A percentile compares a stretch with the other conserved stretches of the same genome.
Conservation (phyloP, 1,139 yeast genomes). For the Candida tunisiensis region DNA sequence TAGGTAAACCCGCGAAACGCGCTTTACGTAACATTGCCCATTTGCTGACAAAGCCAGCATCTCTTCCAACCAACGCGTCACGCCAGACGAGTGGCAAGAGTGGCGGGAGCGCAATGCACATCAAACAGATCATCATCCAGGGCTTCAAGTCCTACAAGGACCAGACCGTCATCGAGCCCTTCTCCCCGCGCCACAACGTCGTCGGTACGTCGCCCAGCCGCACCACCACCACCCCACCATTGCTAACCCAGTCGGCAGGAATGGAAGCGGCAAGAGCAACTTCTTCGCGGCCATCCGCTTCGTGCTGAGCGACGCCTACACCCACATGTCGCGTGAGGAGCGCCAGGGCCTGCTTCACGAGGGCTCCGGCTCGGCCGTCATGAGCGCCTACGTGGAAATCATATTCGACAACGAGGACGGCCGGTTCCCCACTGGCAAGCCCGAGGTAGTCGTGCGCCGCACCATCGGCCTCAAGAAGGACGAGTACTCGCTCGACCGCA, state of each 20-base stretch:
- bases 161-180: conserved; percentile 56
- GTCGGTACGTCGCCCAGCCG: conserved; percentile 31
- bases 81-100: no score
- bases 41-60: no score
- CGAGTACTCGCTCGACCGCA: conserved; percentile 62
- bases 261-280: conserved; percentile 94
- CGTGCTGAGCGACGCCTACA: conserved; percentile 77
- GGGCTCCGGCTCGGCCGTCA: conserved; percentile 69
- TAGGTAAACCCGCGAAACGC: no score
- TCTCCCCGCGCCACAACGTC: conserved; percentile 75
- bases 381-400: conserved; percentile 88
- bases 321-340: neutral
- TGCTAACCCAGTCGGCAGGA: conserved; percentile 43
- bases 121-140: conserved; percentile 45
- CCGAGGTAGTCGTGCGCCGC: conserved; percentile 61
- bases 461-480: conserved; percentile 89
- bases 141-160: conserved; percentile 93
- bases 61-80: no score
- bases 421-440: conserved; percentile 48
- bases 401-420: conserved; percentile 70
- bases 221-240: neutral
- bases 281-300: conserved; percentile 92
- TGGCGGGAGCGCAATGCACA: no score
- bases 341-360: conserved; percentile 6
- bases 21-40: no score